Base-by-base conservation (phyloP, 2,329 filamentous ascomycete species). In the Mycosphaerelloides madeirae region DNA sequence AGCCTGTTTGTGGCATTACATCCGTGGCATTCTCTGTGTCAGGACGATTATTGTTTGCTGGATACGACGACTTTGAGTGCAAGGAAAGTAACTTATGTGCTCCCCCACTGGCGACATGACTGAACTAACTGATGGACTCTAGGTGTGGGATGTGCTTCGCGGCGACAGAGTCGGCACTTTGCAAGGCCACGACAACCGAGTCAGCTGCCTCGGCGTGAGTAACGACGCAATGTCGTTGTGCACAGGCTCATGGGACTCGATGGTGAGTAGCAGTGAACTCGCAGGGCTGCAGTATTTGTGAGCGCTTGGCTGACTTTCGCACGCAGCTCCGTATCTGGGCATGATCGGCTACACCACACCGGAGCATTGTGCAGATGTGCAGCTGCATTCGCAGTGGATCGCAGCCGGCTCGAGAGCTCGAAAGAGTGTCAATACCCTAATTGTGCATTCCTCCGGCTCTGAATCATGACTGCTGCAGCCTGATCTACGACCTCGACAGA, bases 51-150 rank as follows among this genome's bases (percentile, higher is more conserved):
- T 75, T 98, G 31, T 98, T 98, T 67, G 93, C 93, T 44, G 93
- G 93, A 57, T 98, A 98, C 64, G 93, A 98, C 63, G 93, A 98
- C 66, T 98, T 95, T 63, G 93, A 98, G 72, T 98, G 93, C 90
- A 98, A 97, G 85, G 91, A 95, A 75, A 22, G 43, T 18, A 6
- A 14, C 15, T 29, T 20, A 9, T 29, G n/a, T 16, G 29, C 15
- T 29, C 19, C 34, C 11, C 8, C 15, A 19, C 18, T 5, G 25
- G 14, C 31, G 15, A 15, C 28, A 13, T 15, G 5, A 15, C 12
- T 25, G 29, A 15, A 25, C 32, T n/a, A 20, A 16, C 51, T 54
- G 42, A 51, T 35, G 9, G 36, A 18, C 14, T 20, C 15, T 51
- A 97, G 91, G 93, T 97, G 49, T 98, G 93, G 93, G 93, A 98